Percentiles rank a stretch among this genome's conserved stretches.
Conservation (phyloP, 2,329 filamentous ascomycete species). For the Cercospora sesami region DNA sequence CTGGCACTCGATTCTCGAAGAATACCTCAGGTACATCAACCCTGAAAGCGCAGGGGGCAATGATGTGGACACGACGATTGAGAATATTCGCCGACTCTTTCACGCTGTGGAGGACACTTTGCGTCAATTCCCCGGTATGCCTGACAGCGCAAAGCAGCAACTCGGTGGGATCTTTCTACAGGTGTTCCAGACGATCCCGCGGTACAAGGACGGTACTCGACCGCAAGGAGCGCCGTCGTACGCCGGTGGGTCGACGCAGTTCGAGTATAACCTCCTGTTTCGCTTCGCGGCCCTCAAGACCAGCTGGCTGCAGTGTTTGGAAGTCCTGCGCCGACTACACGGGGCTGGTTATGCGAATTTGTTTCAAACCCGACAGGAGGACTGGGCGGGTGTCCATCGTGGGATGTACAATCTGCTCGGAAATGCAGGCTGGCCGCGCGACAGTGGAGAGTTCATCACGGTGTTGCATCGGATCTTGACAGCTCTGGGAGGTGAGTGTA, state of each 20-base stretch:
- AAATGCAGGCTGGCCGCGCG: not conserved
- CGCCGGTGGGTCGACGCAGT: constrained; percentile 20
- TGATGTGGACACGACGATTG: constrained; percentile 20
- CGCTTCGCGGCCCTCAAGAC: constrained; percentile 19
- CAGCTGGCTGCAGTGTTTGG: constrained; percentile 21
- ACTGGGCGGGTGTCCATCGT: not conserved
- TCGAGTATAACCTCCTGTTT: constrained; percentile 24
- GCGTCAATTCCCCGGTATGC: constrained; percentile 10
- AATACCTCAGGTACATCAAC: constrained; percentile 1
- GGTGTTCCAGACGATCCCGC: constrained; percentile 6
- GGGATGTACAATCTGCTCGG: not conserved
- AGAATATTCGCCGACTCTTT: constrained; percentile 17
- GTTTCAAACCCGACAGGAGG: constrained; percentile 3
- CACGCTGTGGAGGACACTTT: constrained; percentile 15
- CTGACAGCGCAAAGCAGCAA: constrained; percentile 4
- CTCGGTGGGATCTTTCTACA: constrained; percentile 10
- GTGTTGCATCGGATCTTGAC: constrained; percentile 4
- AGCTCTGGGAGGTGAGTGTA: constrained; percentile 14
- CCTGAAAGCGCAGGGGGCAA: not conserved
- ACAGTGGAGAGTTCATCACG: constrained; percentile 2
- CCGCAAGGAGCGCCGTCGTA: constrained; percentile 12
- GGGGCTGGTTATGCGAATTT: not conserved
- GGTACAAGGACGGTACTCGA: not conserved
- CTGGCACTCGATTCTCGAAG: constrained; percentile 10
- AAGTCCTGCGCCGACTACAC: constrained; percentile 14